Evolutionary conservation across 345 rosid genomes (phyloP), one percentile per base, ranked within the genome.

Genomic region (Lumnitzera racemosa): DNA sequence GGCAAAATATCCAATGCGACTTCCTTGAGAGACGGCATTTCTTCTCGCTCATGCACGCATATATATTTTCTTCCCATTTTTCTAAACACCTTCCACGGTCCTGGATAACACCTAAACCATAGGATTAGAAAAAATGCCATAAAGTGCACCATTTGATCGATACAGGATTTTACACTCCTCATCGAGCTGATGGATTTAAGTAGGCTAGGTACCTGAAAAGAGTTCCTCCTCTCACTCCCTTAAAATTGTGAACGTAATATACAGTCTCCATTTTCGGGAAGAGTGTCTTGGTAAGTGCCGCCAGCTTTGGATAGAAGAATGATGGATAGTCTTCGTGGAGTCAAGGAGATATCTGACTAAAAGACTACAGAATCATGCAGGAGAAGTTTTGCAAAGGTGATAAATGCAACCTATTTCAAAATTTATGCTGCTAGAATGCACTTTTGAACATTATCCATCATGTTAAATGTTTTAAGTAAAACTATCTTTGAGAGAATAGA

Each of bases 251-350:
- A 70, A 91, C 83, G 75, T 91, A 91, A 67, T 89, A 91, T 4
- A 91, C 81, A n/a, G 95, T 81, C 74, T 91, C 96, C 90, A 91
- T 85, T 74, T 65, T 61, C 0, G 96, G 95, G 55, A 91, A 81
- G 13, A 91, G 80, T 8, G 91, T 78, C 65, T 83, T 80, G 51
- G 90, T 63, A 15, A 91, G 87, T 15, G 91, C 80, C 41, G 88
- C 92, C 54, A 91, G 85, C 84, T 89, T 91, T 1, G 98, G 96
- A 78, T 91, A 89, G 81, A 91, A 91, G 75, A 91, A 83, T 17
- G 95, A 56, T 15, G 98, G 98, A 69, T 91, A 91, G 77, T 91
- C 98, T 91, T 65, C 49, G 27, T 58, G 68, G 60, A 47, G 54
- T 62, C 61, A 70, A 80, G 80, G 86, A 70, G 54, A 67, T 11